Percentiles rank a stretch among this genome's conserved stretches.
These are phyloP conservation scores for Laguncularia racemosa DNA, from an alignment of 345 rosid species.

Conservation along the genomic window DNA sequence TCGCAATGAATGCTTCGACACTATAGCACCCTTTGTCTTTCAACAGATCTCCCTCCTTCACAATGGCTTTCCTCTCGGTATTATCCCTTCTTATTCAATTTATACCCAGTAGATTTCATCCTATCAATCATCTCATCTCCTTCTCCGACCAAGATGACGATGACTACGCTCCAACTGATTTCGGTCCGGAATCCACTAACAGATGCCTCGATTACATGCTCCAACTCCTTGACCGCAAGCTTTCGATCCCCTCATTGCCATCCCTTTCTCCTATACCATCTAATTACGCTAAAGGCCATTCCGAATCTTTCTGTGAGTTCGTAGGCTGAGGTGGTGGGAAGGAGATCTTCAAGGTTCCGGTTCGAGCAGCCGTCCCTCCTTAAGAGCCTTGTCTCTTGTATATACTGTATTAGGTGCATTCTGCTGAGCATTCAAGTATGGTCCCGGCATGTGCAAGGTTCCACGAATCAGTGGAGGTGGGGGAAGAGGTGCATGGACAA, in stretches of 20 bases:
- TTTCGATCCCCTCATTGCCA: conserved; percentile 25
- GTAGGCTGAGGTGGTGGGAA: conserved; percentile 40
- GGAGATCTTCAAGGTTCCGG: conserved; percentile 59
- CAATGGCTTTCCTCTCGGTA: too few relatives aligned
- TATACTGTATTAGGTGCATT: conserved; percentile 17
- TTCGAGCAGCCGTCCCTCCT: conserved; percentile 73
- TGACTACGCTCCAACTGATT: conserved; percentile 23
- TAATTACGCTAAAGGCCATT: background rate
- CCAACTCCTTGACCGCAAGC: conserved; percentile 79
- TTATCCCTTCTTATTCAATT: too few relatives aligned
- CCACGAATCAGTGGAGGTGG: conserved; percentile 16
- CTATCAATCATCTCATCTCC: too few relatives aligned
- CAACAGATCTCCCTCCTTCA: too few relatives aligned
- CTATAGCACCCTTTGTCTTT: too few relatives aligned
- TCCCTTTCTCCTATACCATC: conserved; percentile 12
- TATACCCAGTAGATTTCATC: too few relatives aligned
- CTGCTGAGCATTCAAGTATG: conserved; percentile 25
- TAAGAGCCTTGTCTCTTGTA: conserved; percentile 17
- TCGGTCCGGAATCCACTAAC: conserved; percentile 48
- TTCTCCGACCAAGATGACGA: conserved; percentile 29
- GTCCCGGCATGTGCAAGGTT: conserved; percentile 15
- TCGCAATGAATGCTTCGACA: too few relatives aligned
- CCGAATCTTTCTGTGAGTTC: conserved; percentile 43
- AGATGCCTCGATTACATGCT: conserved; percentile 88
- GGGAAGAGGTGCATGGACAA: conserved; percentile 11